phyloP scores from a whole-genome alignment of 2,329 filamentous ascomycete species.

The Aspergillus luchuensis region DNA sequence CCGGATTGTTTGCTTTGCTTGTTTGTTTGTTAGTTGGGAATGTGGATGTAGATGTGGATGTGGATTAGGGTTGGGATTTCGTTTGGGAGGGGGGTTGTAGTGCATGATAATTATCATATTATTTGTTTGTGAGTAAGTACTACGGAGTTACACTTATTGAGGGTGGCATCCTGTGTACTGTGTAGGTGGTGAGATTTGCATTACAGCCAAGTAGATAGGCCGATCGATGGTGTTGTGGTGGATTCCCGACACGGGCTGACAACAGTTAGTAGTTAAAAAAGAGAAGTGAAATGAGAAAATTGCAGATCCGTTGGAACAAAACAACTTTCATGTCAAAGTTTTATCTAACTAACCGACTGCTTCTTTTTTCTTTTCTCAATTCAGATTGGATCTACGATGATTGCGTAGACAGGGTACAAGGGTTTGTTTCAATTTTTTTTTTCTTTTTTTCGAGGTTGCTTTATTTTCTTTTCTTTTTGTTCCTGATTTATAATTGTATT shows the following conservation, averaged over 20 bases:
- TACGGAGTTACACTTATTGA: too few species aligned
- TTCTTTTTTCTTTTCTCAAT: background rate
- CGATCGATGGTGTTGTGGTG: too few species aligned
- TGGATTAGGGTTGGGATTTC: too few species aligned
- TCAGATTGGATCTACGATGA: background rate
- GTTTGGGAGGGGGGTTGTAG: background rate
- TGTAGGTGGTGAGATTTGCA: background rate
- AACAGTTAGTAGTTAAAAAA: too few species aligned
- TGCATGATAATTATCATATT: background rate
- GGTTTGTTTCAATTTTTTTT: background rate
- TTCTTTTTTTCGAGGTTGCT: background rate
- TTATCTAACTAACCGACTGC: background rate
- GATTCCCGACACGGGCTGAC: background rate
- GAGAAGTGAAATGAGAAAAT: background rate
- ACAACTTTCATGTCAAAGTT: background rate
- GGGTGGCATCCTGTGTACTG: too few species aligned
- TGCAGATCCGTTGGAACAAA: background rate
- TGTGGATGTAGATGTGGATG: background rate
- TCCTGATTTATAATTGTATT: too few species aligned
- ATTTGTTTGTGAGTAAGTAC: background rate
- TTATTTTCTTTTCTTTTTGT: too few species aligned
- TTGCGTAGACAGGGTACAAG: background rate
- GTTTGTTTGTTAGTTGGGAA: background rate
- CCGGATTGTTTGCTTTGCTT: background rate
- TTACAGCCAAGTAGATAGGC: background rate